Conservation (phyloP, 441 rosid species). For the Populus trichocarpa region DNA sequence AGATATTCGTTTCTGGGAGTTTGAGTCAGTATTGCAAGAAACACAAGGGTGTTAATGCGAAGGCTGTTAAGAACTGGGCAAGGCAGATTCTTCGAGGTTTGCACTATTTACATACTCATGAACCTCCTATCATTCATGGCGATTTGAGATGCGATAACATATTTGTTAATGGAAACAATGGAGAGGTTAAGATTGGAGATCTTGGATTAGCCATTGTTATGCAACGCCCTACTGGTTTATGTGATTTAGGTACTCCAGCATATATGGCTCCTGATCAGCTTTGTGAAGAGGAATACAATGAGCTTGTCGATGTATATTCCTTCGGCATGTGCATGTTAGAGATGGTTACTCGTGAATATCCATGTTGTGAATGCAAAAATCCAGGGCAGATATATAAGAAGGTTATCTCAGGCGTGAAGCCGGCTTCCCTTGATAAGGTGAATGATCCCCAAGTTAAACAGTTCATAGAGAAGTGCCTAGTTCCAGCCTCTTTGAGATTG, state of each 20-base stretch:
- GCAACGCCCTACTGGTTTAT: background rate
- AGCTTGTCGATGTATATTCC: no score
- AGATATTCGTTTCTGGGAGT: background rate
- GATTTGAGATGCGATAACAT: background rate
- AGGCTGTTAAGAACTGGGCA: background rate
- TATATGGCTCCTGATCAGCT: no score
- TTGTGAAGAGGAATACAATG: no score
- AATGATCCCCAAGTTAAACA: background rate
- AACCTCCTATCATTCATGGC: background rate
- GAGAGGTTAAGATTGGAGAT: background rate
- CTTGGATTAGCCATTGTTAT: background rate
- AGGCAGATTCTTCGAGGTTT: background rate
- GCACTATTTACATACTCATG: background rate
- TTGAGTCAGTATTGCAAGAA: background rate
- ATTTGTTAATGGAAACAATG: background rate
- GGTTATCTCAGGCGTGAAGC: background rate
- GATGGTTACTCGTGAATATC: no score
- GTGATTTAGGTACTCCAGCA: no score
- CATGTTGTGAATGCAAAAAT: no score
- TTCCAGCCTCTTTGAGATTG: background rate
- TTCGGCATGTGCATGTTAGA: no score
- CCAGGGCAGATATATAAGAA: no score
- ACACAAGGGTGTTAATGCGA: background rate
- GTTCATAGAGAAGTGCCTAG: background rate
- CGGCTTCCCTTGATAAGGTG: background rate